These are phyloP conservation scores for Plasmodium blacklocki DNA, from an alignment of 169 alveolate species.

Conservation along the genomic window DNA sequence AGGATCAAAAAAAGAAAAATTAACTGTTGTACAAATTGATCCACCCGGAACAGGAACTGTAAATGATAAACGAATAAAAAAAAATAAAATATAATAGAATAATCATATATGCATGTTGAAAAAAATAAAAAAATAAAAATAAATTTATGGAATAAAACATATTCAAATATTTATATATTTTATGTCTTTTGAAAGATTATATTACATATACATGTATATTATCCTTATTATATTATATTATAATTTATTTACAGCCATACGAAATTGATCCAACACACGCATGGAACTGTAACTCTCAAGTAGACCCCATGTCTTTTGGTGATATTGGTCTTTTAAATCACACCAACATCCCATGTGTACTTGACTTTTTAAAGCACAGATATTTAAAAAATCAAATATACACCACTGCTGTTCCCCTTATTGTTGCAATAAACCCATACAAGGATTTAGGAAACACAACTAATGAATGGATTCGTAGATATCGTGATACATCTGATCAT, in stretches of 20 bases:
- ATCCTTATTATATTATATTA: neutral
- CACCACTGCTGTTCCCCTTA: slow-evolving; percentile 93
- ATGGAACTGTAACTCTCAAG: slow-evolving; percentile 90
- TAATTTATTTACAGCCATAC: slow-evolving; percentile 78
- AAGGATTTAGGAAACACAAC: slow-evolving; percentile 92
- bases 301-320: slow-evolving; percentile 93
- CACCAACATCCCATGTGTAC: slow-evolving; percentile 91
- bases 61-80: slow-evolving; percentile 2
- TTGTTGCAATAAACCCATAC: slow-evolving; percentile 93
- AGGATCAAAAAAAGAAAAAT: slow-evolving; percentile 87
- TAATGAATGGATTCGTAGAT: slow-evolving; percentile 85
- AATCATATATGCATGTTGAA: neutral
- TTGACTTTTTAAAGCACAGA: slow-evolving; percentile 88
- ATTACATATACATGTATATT: too few relatives aligned
- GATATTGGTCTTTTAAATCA: slow-evolving; percentile 92
- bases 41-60: slow-evolving; percentile 83
- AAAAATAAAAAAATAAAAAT: neutral
- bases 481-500: slow-evolving; percentile 87
- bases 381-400: slow-evolving; percentile 91
- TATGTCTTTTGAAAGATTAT: too few relatives aligned
- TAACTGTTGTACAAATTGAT: slow-evolving; percentile 89
- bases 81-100: neutral
- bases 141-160: neutral
- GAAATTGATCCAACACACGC: slow-evolving; percentile 90
- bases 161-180: too few relatives aligned